phyloP scores from a whole-genome alignment of 805 yeast genomes.

The Saturnispora kantuleensis region DNA sequence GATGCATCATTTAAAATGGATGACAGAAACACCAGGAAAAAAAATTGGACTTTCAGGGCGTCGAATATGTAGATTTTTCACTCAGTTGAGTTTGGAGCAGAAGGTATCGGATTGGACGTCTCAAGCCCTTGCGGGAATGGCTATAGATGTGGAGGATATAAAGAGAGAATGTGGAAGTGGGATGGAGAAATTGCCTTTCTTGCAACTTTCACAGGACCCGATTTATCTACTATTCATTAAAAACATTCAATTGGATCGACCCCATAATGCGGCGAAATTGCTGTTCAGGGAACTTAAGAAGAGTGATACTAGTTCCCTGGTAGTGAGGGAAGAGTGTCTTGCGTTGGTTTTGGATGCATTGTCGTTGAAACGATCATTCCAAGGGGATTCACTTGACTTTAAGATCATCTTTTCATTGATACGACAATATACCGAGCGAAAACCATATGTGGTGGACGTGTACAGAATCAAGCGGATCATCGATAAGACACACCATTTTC shows the following conservation, averaged over 20 bases:
- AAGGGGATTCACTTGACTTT: slow-evolving; percentile 7
- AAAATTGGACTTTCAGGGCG: not conserved
- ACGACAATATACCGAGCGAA: not conserved
- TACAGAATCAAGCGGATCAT: slow-evolving; percentile 7
- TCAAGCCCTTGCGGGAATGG: too few species aligned
- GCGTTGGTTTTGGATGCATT: slow-evolving; percentile 8
- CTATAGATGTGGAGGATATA: too few species aligned
- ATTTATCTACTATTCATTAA: not conserved
- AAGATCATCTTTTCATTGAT: slow-evolving; percentile 7
- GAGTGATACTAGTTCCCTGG: not conserved
- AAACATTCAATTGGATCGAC: slow-evolving; percentile 2
- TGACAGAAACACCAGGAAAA: not conserved
- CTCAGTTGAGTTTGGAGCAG: not conserved
- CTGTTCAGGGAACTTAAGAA: not conserved
- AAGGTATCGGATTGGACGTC: not conserved
- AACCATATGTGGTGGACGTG: not conserved
- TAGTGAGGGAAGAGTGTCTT: not conserved
- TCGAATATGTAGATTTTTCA: not conserved
- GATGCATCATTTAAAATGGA: not conserved
- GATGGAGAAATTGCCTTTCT: too few species aligned
- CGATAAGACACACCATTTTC: slow-evolving; percentile 10
- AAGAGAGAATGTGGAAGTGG: too few species aligned
- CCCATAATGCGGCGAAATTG: slow-evolving; percentile 4
- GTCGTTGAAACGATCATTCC: slow-evolving; percentile 10
- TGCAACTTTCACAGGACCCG: not conserved